Conservation (phyloP, 306 rosid genomes). For the Phaseolus lunatus region DNA sequence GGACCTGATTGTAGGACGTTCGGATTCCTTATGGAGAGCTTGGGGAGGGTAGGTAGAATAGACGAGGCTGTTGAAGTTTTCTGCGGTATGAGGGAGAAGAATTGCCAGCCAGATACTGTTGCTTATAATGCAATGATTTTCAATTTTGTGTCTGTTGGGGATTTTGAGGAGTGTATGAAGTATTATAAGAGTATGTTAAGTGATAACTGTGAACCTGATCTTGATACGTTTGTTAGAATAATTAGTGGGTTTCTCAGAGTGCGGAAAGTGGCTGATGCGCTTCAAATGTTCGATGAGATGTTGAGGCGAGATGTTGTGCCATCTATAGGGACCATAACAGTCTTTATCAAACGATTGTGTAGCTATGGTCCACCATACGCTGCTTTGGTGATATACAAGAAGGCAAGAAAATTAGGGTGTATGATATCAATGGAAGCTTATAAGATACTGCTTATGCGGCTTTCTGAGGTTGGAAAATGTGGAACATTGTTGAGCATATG, state of each 20-base stretch:
- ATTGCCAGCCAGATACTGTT: constrained; percentile 52
- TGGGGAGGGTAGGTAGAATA: constrained; percentile 75
- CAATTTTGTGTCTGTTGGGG: constrained; percentile 61
- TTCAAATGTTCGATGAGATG: constrained; percentile 87
- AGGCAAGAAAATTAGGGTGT: constrained; percentile 71
- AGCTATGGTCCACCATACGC: constrained; percentile 95
- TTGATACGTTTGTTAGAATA: constrained; percentile 65
- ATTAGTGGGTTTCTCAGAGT: constrained; percentile 66
- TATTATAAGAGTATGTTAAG: constrained; percentile 67
- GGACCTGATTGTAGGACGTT: constrained; percentile 63
- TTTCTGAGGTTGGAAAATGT: constrained; percentile 80
- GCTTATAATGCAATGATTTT: constrained; percentile 77
- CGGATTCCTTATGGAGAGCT: constrained; percentile 64
- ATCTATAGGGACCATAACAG: constrained; percentile 65
- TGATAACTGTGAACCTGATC: constrained; percentile 61
- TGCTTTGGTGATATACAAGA: constrained; percentile 77
- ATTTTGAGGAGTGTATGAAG: constrained; percentile 62
- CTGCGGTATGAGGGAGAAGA: constrained; percentile 57
- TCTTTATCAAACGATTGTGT: constrained; percentile 68
- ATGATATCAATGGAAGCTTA: constrained; percentile 68
- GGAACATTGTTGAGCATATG: constrained; percentile 78
- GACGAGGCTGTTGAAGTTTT: constrained; percentile 70
- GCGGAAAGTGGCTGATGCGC: constrained; percentile 81
- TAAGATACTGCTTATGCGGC: constrained; percentile 84
- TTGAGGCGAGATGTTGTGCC: constrained; percentile 66